Conservation (phyloP, 2,329 filamentous ascomycete genomes). For the Xylaria sp. region DNA sequence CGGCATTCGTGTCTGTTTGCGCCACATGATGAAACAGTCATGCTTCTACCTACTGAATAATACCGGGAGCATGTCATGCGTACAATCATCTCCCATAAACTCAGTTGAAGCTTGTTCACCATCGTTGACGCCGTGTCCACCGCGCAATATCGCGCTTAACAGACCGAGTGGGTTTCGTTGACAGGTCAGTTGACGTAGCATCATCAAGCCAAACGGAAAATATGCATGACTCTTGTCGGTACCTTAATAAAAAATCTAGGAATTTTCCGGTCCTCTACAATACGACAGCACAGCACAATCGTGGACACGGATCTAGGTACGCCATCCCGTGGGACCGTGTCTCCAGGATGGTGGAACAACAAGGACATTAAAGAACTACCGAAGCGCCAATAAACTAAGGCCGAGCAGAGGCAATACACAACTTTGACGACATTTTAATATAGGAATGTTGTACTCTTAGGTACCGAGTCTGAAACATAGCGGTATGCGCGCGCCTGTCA, state of each 20-base stretch:
- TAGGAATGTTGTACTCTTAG: constrained; percentile 18
- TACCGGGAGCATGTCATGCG: constrained; percentile 8
- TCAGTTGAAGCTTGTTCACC: neutral
- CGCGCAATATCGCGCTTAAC: constrained; percentile 1
- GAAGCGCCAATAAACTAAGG: constrained; percentile 19
- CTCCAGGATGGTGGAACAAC: constrained; percentile 25
- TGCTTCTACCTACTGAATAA: constrained; percentile 8
- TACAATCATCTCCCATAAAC: constrained; percentile 5
- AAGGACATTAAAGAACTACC: constrained; percentile 38
- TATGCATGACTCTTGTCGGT: neutral
- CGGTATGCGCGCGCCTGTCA: constrained; percentile 32
- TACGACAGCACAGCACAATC: constrained; percentile 7
- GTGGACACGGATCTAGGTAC: constrained; percentile 28
- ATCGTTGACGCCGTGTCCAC: neutral
- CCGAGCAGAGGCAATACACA: constrained; percentile 18
- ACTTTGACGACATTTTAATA: constrained; percentile 28
- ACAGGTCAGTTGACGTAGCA: neutral
- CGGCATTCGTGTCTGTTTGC: constrained; percentile 36
- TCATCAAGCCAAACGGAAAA: neutral
- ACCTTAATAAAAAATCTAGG: neutral
- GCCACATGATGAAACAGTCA: constrained; percentile 27
- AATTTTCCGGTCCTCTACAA: constrained; percentile 1
- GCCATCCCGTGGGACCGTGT: constrained; percentile 26
- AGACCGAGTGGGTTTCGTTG: neutral
- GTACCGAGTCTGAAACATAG: constrained; percentile 30